Percentiles rank a stretch among this genome's conserved stretches.
phyloP scores from a whole-genome alignment of 2,329 filamentous ascomycete species.

The Cylindrodendrum hubeiense region DNA sequence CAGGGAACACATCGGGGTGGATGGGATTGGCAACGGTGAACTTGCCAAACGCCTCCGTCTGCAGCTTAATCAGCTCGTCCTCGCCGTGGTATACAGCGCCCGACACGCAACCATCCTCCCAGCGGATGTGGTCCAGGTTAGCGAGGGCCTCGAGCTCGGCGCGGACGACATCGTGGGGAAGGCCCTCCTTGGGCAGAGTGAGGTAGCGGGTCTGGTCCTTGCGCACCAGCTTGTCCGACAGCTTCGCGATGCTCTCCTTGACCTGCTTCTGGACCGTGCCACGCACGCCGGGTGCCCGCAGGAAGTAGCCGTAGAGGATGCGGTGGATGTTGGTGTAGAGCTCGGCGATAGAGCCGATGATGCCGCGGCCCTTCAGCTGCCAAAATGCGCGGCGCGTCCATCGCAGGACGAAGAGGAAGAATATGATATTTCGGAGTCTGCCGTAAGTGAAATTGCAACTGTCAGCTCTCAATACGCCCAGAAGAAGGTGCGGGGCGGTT shows the following conservation, averaged over 20 bases:
- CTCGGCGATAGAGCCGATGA: slow-evolving; percentile 82
- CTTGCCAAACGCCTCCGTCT: slow-evolving; percentile 92
- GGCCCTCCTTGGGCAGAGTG: slow-evolving; percentile 84
- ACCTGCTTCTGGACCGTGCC: slow-evolving; percentile 88
- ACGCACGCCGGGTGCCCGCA: slow-evolving; percentile 88
- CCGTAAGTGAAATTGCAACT: not conserved
- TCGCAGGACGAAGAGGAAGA: slow-evolving; percentile 88
- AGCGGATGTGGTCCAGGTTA: slow-evolving; percentile 91
- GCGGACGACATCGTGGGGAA: slow-evolving; percentile 82
- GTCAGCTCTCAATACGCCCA: not conserved
- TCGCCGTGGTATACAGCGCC: slow-evolving; percentile 98
- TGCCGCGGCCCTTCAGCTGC: slow-evolving; percentile 89
- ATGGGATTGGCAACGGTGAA: slow-evolving; percentile 98
- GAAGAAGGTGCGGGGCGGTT: not conserved
- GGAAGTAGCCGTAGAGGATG: slow-evolving; percentile 85
- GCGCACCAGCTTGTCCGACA: slow-evolving; percentile 87
- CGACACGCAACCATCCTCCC: slow-evolving; percentile 96
- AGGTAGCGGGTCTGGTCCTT: slow-evolving; percentile 79
- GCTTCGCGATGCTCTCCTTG: slow-evolving; percentile 80
- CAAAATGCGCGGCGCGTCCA: slow-evolving; percentile 84
- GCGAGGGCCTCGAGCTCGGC: slow-evolving; percentile 84
- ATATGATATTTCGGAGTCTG: slow-evolving; percentile 88
- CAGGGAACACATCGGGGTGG: slow-evolving; percentile 97
- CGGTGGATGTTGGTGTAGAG: slow-evolving; percentile 79
- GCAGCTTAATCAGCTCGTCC: slow-evolving; percentile 81